Conservation (phyloP, 2,329 filamentous ascomycete genomes). For the Rutstroemia sp. region DNA sequence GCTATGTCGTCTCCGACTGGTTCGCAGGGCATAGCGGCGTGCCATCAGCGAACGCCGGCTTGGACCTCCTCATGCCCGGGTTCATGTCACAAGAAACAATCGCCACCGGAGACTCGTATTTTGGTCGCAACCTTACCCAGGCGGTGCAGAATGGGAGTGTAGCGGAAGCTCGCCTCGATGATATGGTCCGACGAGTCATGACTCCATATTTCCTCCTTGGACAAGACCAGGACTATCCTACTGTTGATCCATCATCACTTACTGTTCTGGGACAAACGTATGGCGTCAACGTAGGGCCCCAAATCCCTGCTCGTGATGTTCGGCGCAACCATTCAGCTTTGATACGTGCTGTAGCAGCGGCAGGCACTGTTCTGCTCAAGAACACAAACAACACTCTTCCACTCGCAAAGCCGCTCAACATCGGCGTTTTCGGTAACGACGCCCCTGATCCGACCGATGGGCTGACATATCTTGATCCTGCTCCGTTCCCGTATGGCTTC, state of each 20-base stretch:
- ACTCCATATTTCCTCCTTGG: slow-evolving; percentile 49
- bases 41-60: slow-evolving; percentile 66
- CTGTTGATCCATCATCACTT: slow-evolving; percentile 25
- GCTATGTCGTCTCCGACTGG: slow-evolving; percentile 81
- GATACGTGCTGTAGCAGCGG: slow-evolving; percentile 41
- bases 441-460: slow-evolving; percentile 46
- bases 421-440: slow-evolving; percentile 49
- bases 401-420: slow-evolving; percentile 46
- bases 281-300: slow-evolving; percentile 31
- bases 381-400: slow-evolving; percentile 48
- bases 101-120: slow-evolving; percentile 6
- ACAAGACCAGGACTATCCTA: slow-evolving; percentile 39
- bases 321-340: slow-evolving; percentile 37
- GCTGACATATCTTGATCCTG: not conserved
- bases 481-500: not conserved
- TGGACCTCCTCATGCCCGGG: slow-evolving; percentile 50
- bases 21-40: slow-evolving; percentile 75
- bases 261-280: slow-evolving; percentile 36
- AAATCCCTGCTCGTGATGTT: slow-evolving; percentile 52
- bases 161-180: slow-evolving; percentile 57
- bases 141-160: slow-evolving; percentile 59
- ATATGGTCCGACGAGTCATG: slow-evolving; percentile 50
- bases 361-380: slow-evolving; percentile 56
- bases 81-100: not conserved
- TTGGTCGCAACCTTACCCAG: slow-evolving; percentile 25